Conservation (phyloP, 257 asterid species). For the Rauvolfia tetraphylla region DNA sequence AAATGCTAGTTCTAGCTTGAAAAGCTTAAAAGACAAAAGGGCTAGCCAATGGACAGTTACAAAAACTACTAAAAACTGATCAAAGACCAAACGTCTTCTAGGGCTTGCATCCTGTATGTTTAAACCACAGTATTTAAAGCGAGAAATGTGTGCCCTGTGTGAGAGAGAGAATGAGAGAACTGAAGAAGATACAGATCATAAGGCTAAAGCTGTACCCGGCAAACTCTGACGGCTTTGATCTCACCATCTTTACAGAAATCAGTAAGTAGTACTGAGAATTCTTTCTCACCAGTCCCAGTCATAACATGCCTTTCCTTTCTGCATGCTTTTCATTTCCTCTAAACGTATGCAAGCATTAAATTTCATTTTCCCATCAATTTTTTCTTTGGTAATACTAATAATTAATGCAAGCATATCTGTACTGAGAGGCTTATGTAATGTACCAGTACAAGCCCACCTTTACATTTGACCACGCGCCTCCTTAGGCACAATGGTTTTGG, state of each 20-base stretch:
- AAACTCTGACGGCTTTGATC: conserved; percentile 27
- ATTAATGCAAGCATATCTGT: conserved; percentile 6
- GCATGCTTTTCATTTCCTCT: conserved; percentile 8
- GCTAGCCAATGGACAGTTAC: background rate
- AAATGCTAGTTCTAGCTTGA: background rate
- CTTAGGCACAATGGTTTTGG: background rate
- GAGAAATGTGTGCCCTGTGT: background rate
- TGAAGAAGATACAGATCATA: background rate
- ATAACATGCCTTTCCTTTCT: conserved; percentile 8
- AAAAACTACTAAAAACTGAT: background rate
- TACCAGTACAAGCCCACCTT: background rate
- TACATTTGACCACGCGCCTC: conserved; percentile 10
- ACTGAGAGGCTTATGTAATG: background rate
- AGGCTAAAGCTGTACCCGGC: conserved; percentile 19
- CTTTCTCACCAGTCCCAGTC: background rate
- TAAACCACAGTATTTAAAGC: background rate
- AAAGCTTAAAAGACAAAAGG: background rate
- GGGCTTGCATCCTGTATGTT: background rate
- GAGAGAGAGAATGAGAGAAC: background rate
- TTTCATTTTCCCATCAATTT: background rate
- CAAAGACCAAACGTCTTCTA: conserved; percentile 8
- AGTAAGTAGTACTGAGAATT: background rate
- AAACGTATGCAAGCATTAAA: conserved; percentile 4
- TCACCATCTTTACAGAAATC: conserved; percentile 17
- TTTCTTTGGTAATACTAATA: background rate